Conservation (phyloP, 805 yeast genomes). For the Priceomyces carsonii region DNA sequence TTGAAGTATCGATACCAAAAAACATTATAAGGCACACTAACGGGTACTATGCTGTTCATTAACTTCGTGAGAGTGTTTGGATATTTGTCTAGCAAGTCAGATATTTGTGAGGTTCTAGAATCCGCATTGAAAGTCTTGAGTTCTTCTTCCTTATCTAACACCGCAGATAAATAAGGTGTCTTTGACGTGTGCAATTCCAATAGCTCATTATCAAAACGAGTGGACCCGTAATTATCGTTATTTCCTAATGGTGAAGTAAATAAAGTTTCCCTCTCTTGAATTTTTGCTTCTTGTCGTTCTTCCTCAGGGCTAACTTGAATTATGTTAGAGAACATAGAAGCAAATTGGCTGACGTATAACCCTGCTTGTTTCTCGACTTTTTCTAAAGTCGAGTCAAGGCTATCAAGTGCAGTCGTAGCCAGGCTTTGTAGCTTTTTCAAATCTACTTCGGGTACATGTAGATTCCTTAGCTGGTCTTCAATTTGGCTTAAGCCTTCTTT, state of each 20-base stretch:
- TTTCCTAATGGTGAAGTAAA: slow-evolving; percentile 18
- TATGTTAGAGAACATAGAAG: slow-evolving; percentile 52
- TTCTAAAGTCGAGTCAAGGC: slow-evolving; percentile 70
- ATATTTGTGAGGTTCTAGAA: slow-evolving; percentile 50
- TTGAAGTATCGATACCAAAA: slow-evolving; percentile 79
- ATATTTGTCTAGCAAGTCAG: slow-evolving; percentile 47
- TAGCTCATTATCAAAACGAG: slow-evolving; percentile 40
- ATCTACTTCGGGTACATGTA: slow-evolving; percentile 22
- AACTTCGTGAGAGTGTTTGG: slow-evolving; percentile 51
- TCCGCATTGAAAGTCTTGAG: slow-evolving; percentile 42
- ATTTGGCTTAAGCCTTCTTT: slow-evolving; percentile 23
- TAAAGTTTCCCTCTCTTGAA: slow-evolving; percentile 17
- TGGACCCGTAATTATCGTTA: slow-evolving; percentile 32
- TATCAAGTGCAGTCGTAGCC: slow-evolving; percentile 63
- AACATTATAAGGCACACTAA: slow-evolving; percentile 50
- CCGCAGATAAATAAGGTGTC: slow-evolving; percentile 16
- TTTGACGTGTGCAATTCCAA: slow-evolving; percentile 39
- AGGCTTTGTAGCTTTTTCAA: slow-evolving; percentile 23
- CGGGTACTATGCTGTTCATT: slow-evolving; percentile 69
- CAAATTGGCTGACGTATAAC: slow-evolving; percentile 54
- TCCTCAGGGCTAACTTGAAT: slow-evolving; percentile 24
- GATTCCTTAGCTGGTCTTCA: slow-evolving; percentile 28
- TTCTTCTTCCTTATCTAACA: slow-evolving; percentile 15
- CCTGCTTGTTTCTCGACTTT: slow-evolving; percentile 70
- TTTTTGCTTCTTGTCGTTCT: slow-evolving; percentile 10